Base-by-base conservation (phyloP, 768 basidiomycete genomes). In the Pholiota molesta region DNA sequence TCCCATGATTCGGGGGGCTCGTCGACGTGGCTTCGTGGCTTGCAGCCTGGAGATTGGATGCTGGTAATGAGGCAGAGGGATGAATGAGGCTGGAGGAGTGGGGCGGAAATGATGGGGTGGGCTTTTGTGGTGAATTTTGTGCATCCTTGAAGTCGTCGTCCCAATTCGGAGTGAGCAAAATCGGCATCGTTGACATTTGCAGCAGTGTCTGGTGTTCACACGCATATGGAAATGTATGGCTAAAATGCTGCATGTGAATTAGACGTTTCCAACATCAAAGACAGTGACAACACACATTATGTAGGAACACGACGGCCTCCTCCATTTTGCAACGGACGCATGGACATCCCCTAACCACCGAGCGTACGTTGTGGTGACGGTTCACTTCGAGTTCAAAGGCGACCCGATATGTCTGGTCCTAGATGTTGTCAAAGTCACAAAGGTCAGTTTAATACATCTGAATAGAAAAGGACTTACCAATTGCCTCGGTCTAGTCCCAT, bases 281-380 rank as follows among this genome's bases (percentile, higher is more conserved):
- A 52, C 49, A 14, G 2, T 62, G 17, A 52, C 40, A 40, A 40
- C 35, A 17, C 54, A 29, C 37, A 21, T 35, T 39, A 77, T 9
- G 9, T 5, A 31, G 77, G 68, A 71, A 17, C 64, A 75, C 57
- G 57, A 71, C 0, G 75, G 78, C 0, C 23, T 44, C 3, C 57
- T 80, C 0, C 76, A 63, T 52, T 77, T 79, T 57, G 71, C 70
- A 0, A 75, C 72, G 0, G 76, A 80, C 61, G 69, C 69, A 0
- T 80, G 77, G 78, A 76, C 76, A 0, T 77, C 73, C 0, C 71
- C 73, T 0, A 78, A 80, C 59, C 73, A 78, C 37, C 23, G 60
- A 0, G 73, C 73, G 0, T 75, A 66, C 49, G 55, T 77, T 3
- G 74, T 72, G 0, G 45, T 74, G 10, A 70, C 67, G 0, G 75